These are phyloP conservation scores for Mucor velutinosus DNA, from an alignment of 371 early-diverging fungal genomes.

Conservation along the genomic window DNA sequence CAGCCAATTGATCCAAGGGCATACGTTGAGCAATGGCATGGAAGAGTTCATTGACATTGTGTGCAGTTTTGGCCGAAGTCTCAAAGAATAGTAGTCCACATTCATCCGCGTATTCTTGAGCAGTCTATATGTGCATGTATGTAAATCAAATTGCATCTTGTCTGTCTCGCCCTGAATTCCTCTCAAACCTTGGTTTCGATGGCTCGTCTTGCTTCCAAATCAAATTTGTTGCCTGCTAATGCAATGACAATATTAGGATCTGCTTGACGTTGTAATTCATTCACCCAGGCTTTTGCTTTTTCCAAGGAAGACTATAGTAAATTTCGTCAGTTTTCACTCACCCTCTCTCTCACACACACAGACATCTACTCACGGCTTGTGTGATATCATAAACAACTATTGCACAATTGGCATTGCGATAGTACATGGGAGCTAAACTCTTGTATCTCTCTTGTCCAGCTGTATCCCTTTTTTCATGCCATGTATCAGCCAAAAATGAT, in stretches of 20 bases:
- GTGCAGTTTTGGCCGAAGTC: slow-evolving; percentile 92
- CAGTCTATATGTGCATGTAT: slow-evolving; percentile 61
- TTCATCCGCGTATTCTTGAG: slow-evolving; percentile 87
- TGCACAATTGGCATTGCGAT: slow-evolving; percentile 96
- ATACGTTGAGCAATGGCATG: slow-evolving; percentile 60
- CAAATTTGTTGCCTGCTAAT: slow-evolving; percentile 94
- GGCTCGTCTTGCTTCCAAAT: slow-evolving; percentile 76
- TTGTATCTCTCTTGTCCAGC: slow-evolving; percentile 94
- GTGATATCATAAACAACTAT: slow-evolving; percentile 98
- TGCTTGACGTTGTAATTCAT: slow-evolving; percentile 94
- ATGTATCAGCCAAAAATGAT: background rate
- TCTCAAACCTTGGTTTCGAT: slow-evolving; percentile 61
- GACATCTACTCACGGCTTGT: slow-evolving; percentile 62
- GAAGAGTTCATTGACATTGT: slow-evolving; percentile 86
- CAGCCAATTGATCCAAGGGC: slow-evolving; percentile 51
- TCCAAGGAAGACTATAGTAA: slow-evolving; percentile 84
- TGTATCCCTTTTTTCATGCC: slow-evolving; percentile 75
- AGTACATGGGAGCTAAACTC: slow-evolving; percentile 98
- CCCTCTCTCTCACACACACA: too few species aligned
- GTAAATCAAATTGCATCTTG: background rate
- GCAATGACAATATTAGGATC: slow-evolving; percentile 95
- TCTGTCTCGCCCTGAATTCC: background rate
- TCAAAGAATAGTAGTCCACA: slow-evolving; percentile 89
- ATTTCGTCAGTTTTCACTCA: too few species aligned
- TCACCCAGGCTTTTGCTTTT: slow-evolving; percentile 97